These are phyloP conservation scores for Fagus sylvatica DNA, from an alignment of 306 rosid species.

Conservation along the genomic window DNA sequence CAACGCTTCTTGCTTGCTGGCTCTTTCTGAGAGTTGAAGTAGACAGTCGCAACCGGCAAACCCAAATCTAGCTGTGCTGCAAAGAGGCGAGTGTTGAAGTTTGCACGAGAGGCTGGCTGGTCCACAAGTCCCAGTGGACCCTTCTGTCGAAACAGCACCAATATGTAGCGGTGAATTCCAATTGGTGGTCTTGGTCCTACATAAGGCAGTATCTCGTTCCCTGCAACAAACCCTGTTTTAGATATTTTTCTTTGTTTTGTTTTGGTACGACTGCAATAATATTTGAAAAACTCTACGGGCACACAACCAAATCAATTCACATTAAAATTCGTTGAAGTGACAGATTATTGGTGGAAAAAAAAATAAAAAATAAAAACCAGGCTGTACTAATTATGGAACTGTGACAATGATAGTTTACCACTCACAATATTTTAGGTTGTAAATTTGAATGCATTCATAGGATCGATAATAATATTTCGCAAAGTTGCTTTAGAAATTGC, in stretches of 20 bases:
- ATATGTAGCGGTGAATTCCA: slow-evolving; percentile 78
- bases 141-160: slow-evolving; percentile 70
- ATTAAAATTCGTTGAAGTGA: too few species aligned
- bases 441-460: too few species aligned
- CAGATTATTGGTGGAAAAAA: too few species aligned
- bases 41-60: slow-evolving; percentile 75
- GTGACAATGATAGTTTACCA: too few species aligned
- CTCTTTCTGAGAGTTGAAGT: slow-evolving; percentile 85
- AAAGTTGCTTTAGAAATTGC: too few species aligned
- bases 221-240: slow-evolving; percentile 31
- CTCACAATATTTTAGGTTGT: too few species aligned
- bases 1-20: slow-evolving; percentile 63
- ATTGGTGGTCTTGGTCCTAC: slow-evolving; percentile 74
- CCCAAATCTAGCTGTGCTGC: slow-evolving; percentile 60
- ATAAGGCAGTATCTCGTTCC: slow-evolving; percentile 73
- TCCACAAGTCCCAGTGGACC: slow-evolving; percentile 53
- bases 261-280: too few species aligned
- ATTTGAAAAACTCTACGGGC: too few species aligned
- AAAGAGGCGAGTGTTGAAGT: slow-evolving; percentile 79
- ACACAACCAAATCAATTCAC: too few species aligned
- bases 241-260: background rate
- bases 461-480: background rate
- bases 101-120: slow-evolving; percentile 53
- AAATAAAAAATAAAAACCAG: too few species aligned
- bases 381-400: too few species aligned